Evolutionary conservation across 768 basidiomycete species (phyloP).

Genomic region (Lentinula detonsa): DNA sequence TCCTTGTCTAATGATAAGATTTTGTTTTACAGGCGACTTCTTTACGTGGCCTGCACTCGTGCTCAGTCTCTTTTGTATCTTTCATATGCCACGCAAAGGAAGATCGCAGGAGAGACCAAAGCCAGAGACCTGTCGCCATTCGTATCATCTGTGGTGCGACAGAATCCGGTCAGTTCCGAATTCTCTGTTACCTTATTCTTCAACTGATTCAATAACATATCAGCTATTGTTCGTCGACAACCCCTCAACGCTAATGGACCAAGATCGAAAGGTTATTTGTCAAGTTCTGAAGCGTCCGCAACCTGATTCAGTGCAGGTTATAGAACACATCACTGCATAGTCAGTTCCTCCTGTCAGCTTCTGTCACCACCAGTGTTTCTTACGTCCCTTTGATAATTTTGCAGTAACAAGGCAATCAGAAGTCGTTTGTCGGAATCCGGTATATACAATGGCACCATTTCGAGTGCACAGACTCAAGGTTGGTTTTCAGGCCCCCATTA

Average conservation of each 20-base stretch:
- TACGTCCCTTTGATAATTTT: not conserved
- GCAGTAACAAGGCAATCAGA: constrained; percentile 22
- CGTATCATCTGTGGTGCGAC: constrained; percentile 34
- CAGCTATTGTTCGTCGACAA: constrained; percentile 38
- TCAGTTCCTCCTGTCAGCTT: constrained; percentile 23
- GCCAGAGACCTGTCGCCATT: constrained; percentile 53
- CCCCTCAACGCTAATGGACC: constrained; percentile 33
- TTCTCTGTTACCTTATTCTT: not conserved
- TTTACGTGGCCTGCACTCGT: constrained; percentile 87
- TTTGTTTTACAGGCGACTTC: constrained; percentile 51
- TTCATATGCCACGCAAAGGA: constrained; percentile 40
- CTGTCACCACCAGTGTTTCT: constrained; percentile 5
- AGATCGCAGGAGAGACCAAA: constrained; percentile 49
- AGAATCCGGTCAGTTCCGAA: constrained; percentile 32
- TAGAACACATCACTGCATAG: constrained; percentile 39
- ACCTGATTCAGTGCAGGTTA: constrained; percentile 39
- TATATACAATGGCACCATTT: not conserved
- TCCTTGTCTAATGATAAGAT: not conserved
- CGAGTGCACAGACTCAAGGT: not conserved
- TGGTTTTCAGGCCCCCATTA: not conserved
- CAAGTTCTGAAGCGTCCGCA: constrained; percentile 42
- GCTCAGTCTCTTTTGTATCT: constrained; percentile 70
- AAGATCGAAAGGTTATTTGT: constrained; percentile 44
- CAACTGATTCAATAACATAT: not conserved
- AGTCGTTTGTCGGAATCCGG: constrained; percentile 11